Evolutionary conservation across 164 flowering plant genomes (phyloP).

Genomic region (Chimonanthus salicifolius): DNA sequence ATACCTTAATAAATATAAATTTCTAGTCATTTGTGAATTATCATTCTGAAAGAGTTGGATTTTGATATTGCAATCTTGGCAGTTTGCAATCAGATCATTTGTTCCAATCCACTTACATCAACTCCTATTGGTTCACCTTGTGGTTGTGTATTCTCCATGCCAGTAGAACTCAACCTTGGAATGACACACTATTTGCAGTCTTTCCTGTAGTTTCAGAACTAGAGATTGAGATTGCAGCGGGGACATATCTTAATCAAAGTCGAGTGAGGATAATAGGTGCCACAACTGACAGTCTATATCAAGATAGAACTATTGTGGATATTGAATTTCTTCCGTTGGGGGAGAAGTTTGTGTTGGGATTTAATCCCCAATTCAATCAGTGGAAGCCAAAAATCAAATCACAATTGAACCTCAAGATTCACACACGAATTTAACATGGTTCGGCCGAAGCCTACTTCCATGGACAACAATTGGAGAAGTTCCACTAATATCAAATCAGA

Average conservation of each 20-base stretch:
- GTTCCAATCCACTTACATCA: constrained; percentile 69
- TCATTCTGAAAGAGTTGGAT: neutral
- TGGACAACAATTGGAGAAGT: too few relatives aligned
- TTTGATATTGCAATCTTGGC: constrained; percentile 12
- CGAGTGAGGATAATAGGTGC: constrained; percentile 94
- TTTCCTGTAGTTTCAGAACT: constrained; percentile 77
- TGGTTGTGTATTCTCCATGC: constrained; percentile 91
- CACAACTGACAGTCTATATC: constrained; percentile 63
- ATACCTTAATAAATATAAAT: neutral
- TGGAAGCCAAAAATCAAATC: too few relatives aligned
- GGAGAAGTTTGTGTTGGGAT: constrained; percentile 44
- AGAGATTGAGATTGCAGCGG: constrained; percentile 84
- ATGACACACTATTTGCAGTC: constrained; percentile 56
- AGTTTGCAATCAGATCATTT: constrained; percentile 75
- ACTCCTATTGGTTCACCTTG: constrained; percentile 91
- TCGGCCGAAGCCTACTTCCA: too few relatives aligned
- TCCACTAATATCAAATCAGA: too few relatives aligned
- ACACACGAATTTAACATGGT: too few relatives aligned
- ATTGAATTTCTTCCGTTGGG: constrained; percentile 88
- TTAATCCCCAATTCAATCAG: too few relatives aligned
- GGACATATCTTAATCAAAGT: constrained; percentile 79
- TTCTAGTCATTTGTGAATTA: neutral
- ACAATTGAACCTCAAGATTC: too few relatives aligned
- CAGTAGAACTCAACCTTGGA: constrained; percentile 69
- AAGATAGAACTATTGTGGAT: constrained; percentile 74